These are phyloP conservation scores for Kregervanrija pseudodelftensis DNA, from an alignment of 805 yeast species.

Conservation along the genomic window DNA sequence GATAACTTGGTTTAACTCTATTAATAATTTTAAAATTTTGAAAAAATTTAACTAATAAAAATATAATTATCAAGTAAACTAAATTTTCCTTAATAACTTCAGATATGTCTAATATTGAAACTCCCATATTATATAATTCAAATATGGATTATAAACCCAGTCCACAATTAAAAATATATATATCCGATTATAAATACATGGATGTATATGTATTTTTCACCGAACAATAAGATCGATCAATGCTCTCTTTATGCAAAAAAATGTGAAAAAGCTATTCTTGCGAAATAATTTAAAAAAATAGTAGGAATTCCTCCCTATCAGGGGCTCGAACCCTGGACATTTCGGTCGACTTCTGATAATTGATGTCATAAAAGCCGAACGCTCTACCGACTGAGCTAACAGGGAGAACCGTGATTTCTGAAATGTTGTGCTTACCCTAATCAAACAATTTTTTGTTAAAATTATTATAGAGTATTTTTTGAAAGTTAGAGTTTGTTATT, in stretches of 20 bases:
- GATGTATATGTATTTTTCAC: neutral
- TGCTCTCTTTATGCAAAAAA: neutral
- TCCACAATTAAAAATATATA: neutral
- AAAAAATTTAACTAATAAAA: neutral
- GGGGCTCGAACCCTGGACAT: conserved; percentile 61
- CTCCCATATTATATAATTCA: no score
- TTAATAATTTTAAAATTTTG: conserved; percentile 7
- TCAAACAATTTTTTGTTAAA: no score
- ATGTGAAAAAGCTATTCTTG: neutral
- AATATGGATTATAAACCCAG: no score
- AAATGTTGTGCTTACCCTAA: no score
- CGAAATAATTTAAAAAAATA: conserved; percentile 12
- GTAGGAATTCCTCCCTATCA: conserved; percentile 37
- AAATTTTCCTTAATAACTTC: no score
- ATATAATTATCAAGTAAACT: no score
- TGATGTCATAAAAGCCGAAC: conserved; percentile 49
- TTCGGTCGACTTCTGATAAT: conserved; percentile 35
- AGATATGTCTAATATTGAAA: no score
- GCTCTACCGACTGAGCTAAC: conserved; percentile 65
- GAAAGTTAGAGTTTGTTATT: no score
- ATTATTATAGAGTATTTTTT: no score
- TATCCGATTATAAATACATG: neutral
- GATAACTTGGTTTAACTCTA: conserved; percentile 10
- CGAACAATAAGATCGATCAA: neutral
- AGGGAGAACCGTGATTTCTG: conserved; percentile 24